phyloP scores from a whole-genome alignment of 257 asterid genomes.

The Fraxinus pennsylvanica region DNA sequence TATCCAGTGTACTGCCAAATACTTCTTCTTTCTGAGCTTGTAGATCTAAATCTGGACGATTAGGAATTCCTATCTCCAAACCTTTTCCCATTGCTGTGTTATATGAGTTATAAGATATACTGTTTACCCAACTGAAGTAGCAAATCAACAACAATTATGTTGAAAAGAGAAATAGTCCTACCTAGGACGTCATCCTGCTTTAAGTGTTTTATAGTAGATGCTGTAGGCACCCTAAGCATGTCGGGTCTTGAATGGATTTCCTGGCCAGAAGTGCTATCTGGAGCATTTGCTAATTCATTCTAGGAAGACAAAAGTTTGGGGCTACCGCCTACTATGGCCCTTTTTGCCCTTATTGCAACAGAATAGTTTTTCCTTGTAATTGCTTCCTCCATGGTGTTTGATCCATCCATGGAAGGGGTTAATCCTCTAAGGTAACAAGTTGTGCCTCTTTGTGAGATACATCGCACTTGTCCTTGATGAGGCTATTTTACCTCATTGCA shows the following conservation, averaged over 20 bases:
- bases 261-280: conserved; percentile 50
- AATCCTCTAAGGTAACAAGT: too few relatives aligned
- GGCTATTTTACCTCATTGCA: too few relatives aligned
- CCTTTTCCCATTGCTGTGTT: conserved; percentile 35
- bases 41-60: conserved; percentile 30
- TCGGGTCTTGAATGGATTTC: conserved; percentile 5
- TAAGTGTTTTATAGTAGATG: conserved; percentile 26
- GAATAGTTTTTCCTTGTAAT: too few relatives aligned
- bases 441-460: too few relatives aligned
- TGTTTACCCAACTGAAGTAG: neutral
- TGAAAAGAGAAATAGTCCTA: conserved; percentile 20
- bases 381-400: too few relatives aligned
- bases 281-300: conserved; percentile 39
- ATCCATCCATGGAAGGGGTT: too few relatives aligned
- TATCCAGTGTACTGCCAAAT: neutral
- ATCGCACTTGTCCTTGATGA: too few relatives aligned
- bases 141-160: neutral
- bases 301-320: conserved; percentile 39
- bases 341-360: conserved; percentile 22
- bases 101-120: conserved; percentile 24
- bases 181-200: conserved; percentile 34
- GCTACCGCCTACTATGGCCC: conserved; percentile 41
- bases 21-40: conserved; percentile 8
- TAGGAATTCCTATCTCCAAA: conserved; percentile 33
- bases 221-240: neutral